These are phyloP conservation scores for Boletus subparvulus DNA, from an alignment of 768 basidiomycete genomes.

Conservation along the genomic window DNA sequence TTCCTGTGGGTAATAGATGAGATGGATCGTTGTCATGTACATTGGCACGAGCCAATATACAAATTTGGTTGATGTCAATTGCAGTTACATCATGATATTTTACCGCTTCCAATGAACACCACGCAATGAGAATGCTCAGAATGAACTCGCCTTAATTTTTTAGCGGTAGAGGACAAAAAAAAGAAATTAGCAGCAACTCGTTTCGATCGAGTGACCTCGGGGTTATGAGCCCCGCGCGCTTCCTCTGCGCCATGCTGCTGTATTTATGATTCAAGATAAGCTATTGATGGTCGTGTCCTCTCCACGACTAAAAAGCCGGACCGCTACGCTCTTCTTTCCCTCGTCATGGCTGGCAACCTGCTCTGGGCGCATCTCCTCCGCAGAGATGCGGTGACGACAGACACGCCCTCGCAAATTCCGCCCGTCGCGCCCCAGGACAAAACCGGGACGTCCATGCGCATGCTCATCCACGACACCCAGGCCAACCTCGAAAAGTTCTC, in stretches of 20 bases:
- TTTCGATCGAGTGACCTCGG: slow-evolving; percentile 51
- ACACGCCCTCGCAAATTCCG: slow-evolving; percentile 24
- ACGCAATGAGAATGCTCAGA: too few relatives aligned
- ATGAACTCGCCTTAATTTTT: too few relatives aligned
- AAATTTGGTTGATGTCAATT: too few relatives aligned
- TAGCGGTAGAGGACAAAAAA: background rate
- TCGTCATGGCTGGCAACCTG: slow-evolving; percentile 19
- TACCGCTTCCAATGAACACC: too few relatives aligned
- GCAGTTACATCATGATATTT: too few relatives aligned
- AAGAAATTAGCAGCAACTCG: slow-evolving; percentile 37
- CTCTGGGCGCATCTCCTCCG: slow-evolving; percentile 59
- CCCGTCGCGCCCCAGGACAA: slow-evolving; percentile 59
- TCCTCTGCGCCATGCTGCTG: slow-evolving; percentile 49
- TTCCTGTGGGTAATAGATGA: too few relatives aligned
- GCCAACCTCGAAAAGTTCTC: slow-evolving; percentile 69
- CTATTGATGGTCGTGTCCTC: too few relatives aligned
- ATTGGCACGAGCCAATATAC: too few relatives aligned
- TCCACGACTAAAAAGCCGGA: too few relatives aligned
- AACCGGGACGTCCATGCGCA: slow-evolving; percentile 65
- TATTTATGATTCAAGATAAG: fast-evolving
- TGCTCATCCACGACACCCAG: slow-evolving; percentile 74
- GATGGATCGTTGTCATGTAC: too few relatives aligned
- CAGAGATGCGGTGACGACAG: slow-evolving; percentile 36
- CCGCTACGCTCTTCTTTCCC: background rate
- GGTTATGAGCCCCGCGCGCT: slow-evolving; percentile 51